A percentile compares a stretch with the other conserved stretches of the same genome.
phyloP scores from a whole-genome alignment of 2,329 filamentous ascomycete genomes.

The Colletotrichum navitas region DNA sequence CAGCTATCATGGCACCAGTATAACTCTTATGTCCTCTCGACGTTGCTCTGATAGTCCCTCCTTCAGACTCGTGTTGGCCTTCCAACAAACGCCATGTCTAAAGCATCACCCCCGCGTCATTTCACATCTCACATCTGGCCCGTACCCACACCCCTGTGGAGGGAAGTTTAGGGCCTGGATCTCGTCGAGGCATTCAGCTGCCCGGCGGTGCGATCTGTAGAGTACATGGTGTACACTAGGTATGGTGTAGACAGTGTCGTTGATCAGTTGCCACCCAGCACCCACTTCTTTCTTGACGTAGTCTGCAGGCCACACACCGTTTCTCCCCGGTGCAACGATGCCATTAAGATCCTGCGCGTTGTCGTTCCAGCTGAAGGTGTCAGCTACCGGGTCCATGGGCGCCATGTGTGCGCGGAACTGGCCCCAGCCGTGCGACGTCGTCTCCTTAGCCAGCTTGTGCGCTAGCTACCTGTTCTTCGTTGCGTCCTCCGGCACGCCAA shows the following conservation, averaged over 20 bases:
- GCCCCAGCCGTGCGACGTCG: conserved; percentile 55
- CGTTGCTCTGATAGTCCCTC: neutral
- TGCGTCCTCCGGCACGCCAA: conserved; percentile 55
- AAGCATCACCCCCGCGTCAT: neutral
- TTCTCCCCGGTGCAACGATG: conserved; percentile 50
- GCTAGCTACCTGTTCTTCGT: conserved; percentile 45
- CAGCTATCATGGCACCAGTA: neutral
- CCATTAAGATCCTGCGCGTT: conserved; percentile 56
- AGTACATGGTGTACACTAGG: neutral
- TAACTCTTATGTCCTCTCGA: neutral
- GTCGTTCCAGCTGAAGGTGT: conserved; percentile 58
- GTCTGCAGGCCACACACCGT: conserved; percentile 51
- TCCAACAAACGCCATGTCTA: neutral
- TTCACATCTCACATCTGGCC: neutral
- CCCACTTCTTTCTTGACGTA: conserved; percentile 44
- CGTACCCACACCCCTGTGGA: neutral
- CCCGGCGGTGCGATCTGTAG: neutral
- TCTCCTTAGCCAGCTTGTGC: conserved; percentile 54
- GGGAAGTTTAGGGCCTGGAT: neutral
- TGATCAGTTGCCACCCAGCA: conserved; percentile 31
- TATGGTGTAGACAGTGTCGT: neutral
- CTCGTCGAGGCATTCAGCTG: neutral
- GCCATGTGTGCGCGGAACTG: conserved; percentile 60
- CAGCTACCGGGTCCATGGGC: conserved; percentile 59
- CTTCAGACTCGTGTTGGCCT: neutral